Evolutionary conservation across 1,284 basidiomycete genomes (phyloP).

Genomic region (Rhizoctonia solani): DNA sequence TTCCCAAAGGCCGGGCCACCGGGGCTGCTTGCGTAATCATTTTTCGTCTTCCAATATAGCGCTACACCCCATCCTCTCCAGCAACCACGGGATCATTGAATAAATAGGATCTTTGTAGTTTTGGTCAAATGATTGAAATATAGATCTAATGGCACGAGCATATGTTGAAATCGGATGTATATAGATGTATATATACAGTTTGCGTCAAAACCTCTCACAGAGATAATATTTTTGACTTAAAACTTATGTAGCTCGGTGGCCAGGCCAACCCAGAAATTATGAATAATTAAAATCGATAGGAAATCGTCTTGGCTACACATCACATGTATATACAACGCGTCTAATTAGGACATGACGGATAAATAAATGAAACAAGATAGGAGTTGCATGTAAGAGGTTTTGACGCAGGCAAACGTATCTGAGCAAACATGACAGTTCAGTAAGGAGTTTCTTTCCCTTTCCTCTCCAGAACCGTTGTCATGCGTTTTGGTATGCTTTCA

Average conservation of each 20-base stretch:
- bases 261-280: background rate
- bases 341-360: background rate
- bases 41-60: too few species aligned
- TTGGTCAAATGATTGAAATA: too few species aligned
- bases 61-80: too few species aligned
- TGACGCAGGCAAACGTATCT: background rate
- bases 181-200: too few species aligned
- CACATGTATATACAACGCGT: background rate
- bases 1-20: too few species aligned
- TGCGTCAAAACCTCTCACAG: background rate
- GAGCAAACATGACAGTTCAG: background rate
- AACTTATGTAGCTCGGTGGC: background rate
- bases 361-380: background rate
- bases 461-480: too few species aligned
- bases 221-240: too few species aligned
- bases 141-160: too few species aligned
- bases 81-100: too few species aligned
- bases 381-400: background rate
- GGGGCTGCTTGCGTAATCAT: too few species aligned
- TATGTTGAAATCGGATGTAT: too few species aligned
- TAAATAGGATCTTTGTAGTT: too few species aligned
- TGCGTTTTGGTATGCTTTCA: slow-evolving; percentile 16
- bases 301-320: background rate
- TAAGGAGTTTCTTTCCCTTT: slow-evolving; percentile 1
- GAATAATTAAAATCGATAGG: background rate